Evolutionary conservation across 2,329 filamentous ascomycete genomes (phyloP).

Genomic region (Aspergillus sp.): DNA sequence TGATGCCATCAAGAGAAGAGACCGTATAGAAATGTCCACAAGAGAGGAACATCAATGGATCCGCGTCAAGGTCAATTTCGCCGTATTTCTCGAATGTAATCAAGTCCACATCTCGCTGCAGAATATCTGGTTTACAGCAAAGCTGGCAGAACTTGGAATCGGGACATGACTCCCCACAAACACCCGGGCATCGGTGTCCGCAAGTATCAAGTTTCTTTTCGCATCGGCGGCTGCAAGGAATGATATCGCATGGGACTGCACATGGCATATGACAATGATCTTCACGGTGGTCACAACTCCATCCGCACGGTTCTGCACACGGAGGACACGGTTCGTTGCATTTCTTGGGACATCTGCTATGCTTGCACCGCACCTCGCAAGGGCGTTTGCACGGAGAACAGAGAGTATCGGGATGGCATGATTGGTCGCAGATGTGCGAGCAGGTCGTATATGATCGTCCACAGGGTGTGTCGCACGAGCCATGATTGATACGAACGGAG

Average conservation of each 20-base stretch:
- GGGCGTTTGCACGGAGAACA: not conserved
- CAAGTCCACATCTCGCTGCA: slow-evolving; percentile 3
- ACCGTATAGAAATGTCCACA: slow-evolving; percentile 11
- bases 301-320: slow-evolving; percentile 10
- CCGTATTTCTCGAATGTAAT: slow-evolving; percentile 4
- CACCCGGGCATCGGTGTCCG: slow-evolving; percentile 12
- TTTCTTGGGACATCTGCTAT: slow-evolving; percentile 6
- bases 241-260: slow-evolving; percentile 10
- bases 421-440: too few relatives aligned
- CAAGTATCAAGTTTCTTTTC: slow-evolving; percentile 6
- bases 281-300: slow-evolving; percentile 8
- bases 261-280: slow-evolving; percentile 11
- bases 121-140: slow-evolving; percentile 2
- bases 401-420: too few relatives aligned
- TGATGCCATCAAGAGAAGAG: slow-evolving; percentile 5
- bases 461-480: not conserved
- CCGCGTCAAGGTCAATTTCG: slow-evolving; percentile 5
- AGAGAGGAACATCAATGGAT: slow-evolving; percentile 7
- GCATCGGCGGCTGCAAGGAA: slow-evolving; percentile 11
- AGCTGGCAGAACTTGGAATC: slow-evolving; percentile 3
- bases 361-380: slow-evolving; percentile 8
- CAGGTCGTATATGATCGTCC: too few relatives aligned
- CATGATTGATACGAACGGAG: not conserved
- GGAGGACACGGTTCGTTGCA: slow-evolving; percentile 11
- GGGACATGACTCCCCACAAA: slow-evolving; percentile 14